These are phyloP conservation scores for Parastagonospora avenae DNA, from an alignment of 2,329 filamentous ascomycete genomes.

Conservation along the genomic window DNA sequence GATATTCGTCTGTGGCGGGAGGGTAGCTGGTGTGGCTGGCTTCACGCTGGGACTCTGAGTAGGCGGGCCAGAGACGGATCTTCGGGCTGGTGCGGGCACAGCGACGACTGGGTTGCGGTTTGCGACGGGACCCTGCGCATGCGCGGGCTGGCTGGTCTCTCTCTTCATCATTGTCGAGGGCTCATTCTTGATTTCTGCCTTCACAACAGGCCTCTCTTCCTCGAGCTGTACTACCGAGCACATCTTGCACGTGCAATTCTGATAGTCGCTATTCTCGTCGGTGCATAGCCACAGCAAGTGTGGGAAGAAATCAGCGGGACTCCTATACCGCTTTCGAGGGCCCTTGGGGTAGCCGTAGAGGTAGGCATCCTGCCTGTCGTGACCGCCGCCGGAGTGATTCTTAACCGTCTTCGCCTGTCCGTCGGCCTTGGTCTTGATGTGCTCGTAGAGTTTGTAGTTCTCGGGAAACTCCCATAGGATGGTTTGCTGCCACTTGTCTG, in stretches of 20 bases:
- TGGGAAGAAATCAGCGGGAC: constrained; percentile 64
- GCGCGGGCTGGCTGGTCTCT: constrained; percentile 19
- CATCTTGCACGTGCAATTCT: constrained; percentile 63
- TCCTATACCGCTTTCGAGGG: constrained; percentile 62
- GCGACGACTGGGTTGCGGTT: constrained; percentile 24
- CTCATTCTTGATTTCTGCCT: constrained; percentile 29
- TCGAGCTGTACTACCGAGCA: constrained; percentile 61
- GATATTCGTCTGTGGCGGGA: constrained; percentile 2
- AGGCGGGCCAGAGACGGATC: constrained; percentile 23
- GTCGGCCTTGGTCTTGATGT: constrained; percentile 59
- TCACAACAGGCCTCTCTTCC: constrained; percentile 40
- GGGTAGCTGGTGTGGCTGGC: constrained; percentile 19
- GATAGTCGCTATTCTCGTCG: constrained; percentile 57
- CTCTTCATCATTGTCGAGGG: constrained; percentile 29
- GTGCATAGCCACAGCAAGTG: constrained; percentile 63
- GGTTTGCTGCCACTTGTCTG: constrained; percentile 49
- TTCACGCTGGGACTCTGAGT: constrained; percentile 29
- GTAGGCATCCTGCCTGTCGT: constrained; percentile 64
- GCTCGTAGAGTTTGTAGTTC: constrained; percentile 63
- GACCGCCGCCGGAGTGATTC: constrained; percentile 56
- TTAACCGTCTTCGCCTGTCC: constrained; percentile 55
- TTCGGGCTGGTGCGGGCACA: constrained; percentile 30
- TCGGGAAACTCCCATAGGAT: constrained; percentile 61
- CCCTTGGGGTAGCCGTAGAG: constrained; percentile 65
- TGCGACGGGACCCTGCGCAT: background rate